Base-by-base conservation (phyloP, 495 filamentous ascomycete genomes). In the Staphylotrichum longicolle region DNA sequence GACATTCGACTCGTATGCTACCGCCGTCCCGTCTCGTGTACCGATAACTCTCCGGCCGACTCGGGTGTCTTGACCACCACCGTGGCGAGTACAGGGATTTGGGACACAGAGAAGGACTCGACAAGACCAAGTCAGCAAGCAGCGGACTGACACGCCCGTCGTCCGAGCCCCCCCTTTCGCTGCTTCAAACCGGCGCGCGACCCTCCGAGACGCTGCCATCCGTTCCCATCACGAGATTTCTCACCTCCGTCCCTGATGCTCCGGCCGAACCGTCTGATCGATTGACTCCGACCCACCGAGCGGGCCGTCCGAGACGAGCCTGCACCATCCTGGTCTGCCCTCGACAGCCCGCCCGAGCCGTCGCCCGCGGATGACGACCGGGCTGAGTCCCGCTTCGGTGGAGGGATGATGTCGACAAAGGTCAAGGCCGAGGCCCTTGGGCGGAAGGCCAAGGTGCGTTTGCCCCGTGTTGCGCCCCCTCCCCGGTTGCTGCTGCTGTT, bases 381-480 rank as follows among this genome's bases (percentile, higher is more conserved):
- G 57, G 65, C 27, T 46, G 44, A 20, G 46, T 63, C 58, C 63
- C 62, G 47, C 53, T 62, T 61, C 59, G 62, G 65, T 54, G 63
- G 71, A 76, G 75, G 72, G 68, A 84, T 84, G 82, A 81, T 83
- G 78, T 71, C 80, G 70, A 77, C 79, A 63, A 91, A 86, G 82
- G 85, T 83, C 60, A 92, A 89, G 83, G 87, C 89, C 77, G 93
- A 94, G 82, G 82, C 89, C 77, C 89, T 91, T 81, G 89, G 87
- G 83, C 89, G 94, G 77, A 92, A 93, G 82, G 88, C 88, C 74
- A 96, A 96, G 89, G 92, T 96, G 66, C 62, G 81, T 77, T 57
- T 27, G 7, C 10, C 41, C 53, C 27, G 34, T 40, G 2, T 32
- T 7, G 8, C 33, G 10, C 3, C 4, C 4, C 20, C 20, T 27